Evolutionary conservation across 441 rosid species (phyloP), one percentile per base, ranked within the genome.

Genomic region (Gossypium armourianum): DNA sequence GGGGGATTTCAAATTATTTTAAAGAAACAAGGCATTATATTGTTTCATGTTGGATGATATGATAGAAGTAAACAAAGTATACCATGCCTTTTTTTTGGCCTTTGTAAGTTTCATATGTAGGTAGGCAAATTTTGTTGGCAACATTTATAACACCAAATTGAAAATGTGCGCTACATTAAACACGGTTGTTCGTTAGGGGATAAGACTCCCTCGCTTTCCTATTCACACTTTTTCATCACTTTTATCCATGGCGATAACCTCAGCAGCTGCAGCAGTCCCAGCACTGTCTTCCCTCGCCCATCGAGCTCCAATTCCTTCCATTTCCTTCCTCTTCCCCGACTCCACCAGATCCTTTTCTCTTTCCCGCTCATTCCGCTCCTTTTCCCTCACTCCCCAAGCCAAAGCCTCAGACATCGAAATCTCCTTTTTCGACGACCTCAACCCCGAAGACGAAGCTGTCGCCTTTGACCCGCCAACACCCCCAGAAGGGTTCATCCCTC

Each of bases 381-480:
- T 77, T 70, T 77, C 84, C 66, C 26, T 59, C 76, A 0, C 67
- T 4, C 32, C 62, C 69, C 75, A 68, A 55, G 80, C 86, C 78
- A 74, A 55, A 55, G n/a, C 59, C 24, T 55, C 59, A 4, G 59
- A 55, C 59, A 55, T 55, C 28, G 24, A 19, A 4, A 19, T 12
- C 21, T 53, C 75, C 70, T 83, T 84, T 86, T 88, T 86, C 80
- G 93, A 84, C 50, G 77, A 79, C 13, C 1, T 72, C 52, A 71
- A 77, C 57, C 81, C 85, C 8, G 85, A 83, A 21, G 82, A 78
- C 0, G 85, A 84, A 17, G 23, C 72, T 55, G 40, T 74, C 45
- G 79, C 81, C 2, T 91, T 80, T 80, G 94, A 86, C 50, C 96
- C 97, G 0, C 90, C 98, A 0, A 53, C 78, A 23, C 86, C 80